A percentile compares a stretch with the other conserved stretches of the same genome.
Conservation (phyloP, 352 stramenopile species). For the Globisporangium okanoganense region DNA sequence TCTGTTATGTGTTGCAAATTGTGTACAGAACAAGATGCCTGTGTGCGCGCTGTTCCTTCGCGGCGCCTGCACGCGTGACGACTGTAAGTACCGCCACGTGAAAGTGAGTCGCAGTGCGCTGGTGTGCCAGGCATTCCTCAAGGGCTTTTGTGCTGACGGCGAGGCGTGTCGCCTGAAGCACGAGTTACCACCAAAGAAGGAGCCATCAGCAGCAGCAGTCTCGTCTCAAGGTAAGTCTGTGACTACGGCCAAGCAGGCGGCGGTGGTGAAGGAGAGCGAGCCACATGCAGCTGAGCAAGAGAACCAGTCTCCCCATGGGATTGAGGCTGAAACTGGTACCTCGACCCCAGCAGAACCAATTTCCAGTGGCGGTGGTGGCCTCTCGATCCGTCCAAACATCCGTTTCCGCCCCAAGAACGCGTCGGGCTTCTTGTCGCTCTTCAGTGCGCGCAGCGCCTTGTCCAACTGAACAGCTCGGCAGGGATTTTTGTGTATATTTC, state of each 20-base stretch:
- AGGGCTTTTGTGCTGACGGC: constrained; percentile 65
- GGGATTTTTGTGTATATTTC: background rate
- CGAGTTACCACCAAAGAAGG: constrained; percentile 41
- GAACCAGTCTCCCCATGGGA: constrained; percentile 2
- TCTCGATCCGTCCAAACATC: constrained; percentile 68
- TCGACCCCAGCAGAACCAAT: constrained; percentile 1
- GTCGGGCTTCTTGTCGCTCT: constrained; percentile 42
- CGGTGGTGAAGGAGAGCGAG: background rate
- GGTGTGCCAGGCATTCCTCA: constrained; percentile 61
- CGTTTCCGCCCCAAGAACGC: constrained; percentile 57
- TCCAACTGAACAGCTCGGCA: background rate
- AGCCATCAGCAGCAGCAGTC: background rate
- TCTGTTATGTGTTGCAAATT: background rate
- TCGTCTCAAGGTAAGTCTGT: constrained; percentile 36
- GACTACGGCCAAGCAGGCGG: background rate
- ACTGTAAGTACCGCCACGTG: constrained; percentile 77
- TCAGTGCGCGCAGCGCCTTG: constrained; percentile 15
- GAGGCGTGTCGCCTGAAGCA: constrained; percentile 53
- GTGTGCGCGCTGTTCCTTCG: constrained; percentile 80
- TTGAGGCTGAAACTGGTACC: background rate
- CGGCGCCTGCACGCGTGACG: constrained; percentile 64
- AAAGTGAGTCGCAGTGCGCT: constrained; percentile 68
- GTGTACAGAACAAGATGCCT: constrained; percentile 72
- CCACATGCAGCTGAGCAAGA: constrained; percentile 4
- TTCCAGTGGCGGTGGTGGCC: constrained; percentile 10